Evolutionary conservation across 2,329 filamentous ascomycete species (phyloP).

Genomic region (Xylariales sp.): DNA sequence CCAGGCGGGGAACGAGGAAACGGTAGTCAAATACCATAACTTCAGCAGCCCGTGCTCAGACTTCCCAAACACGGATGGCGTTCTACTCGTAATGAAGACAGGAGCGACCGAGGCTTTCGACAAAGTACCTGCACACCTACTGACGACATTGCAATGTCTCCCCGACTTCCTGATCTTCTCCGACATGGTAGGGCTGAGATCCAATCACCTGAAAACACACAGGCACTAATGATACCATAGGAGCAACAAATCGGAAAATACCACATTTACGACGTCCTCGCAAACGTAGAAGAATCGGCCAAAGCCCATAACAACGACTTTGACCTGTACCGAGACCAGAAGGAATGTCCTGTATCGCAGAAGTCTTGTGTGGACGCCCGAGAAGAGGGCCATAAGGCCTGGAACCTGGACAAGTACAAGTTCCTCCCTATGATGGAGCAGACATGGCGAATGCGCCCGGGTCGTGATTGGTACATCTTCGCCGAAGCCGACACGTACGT

Average conservation of each 20-base stretch:
- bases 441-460: constrained; percentile 48
- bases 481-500: constrained; percentile 56
- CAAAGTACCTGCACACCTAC: constrained; percentile 48
- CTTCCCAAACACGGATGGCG: constrained; percentile 40
- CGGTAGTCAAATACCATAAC: constrained; percentile 31
- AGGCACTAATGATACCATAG: too few species aligned
- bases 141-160: constrained; percentile 47
- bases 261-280: constrained; percentile 33
- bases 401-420: constrained; percentile 59
- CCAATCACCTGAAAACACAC: too few species aligned
- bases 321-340: constrained; percentile 39
- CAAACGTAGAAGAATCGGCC: constrained; percentile 30
- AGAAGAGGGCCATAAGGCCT: constrained; percentile 32
- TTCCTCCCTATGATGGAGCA: constrained; percentile 55
- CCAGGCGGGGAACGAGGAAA: constrained; percentile 28
- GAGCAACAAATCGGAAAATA: constrained; percentile 46
- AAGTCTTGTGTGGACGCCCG: constrained; percentile 36
- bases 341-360: constrained; percentile 41
- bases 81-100: constrained; percentile 52
- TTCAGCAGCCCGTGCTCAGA: constrained; percentile 27
- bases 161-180: constrained; percentile 52
- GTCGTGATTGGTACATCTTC: constrained; percentile 55
- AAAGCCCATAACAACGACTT: constrained; percentile 38
- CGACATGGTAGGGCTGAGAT: constrained; percentile 37
- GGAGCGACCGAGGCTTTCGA: constrained; percentile 29